Percentiles rank a stretch among this genome's conserved stretches.
Evolutionary conservation across 768 basidiomycete species (phyloP).

Genomic region (Rhizopogon vinicolor): DNA sequence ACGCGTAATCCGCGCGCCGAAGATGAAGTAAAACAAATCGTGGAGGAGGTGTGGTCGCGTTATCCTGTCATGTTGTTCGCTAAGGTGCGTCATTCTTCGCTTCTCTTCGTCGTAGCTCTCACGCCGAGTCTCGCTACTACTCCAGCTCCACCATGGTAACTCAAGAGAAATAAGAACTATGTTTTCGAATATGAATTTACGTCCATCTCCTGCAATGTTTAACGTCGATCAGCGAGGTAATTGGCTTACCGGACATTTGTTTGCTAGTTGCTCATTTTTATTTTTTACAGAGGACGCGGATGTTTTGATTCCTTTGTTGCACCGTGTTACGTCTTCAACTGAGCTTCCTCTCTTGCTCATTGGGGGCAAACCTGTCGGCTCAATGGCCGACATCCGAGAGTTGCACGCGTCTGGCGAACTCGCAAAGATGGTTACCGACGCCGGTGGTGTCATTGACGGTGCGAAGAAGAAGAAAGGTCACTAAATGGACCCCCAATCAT

Average conservation of each 20-base stretch:
- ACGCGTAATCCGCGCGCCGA: slow-evolving; percentile 57
- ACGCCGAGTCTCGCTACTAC: slow-evolving; percentile 2
- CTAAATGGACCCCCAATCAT: neutral
- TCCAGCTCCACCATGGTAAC: slow-evolving; percentile 55
- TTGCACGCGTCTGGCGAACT: slow-evolving; percentile 50
- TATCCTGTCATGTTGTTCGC: slow-evolving; percentile 76
- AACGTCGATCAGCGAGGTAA: slow-evolving; percentile 62
- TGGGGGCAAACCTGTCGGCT: slow-evolving; percentile 55
- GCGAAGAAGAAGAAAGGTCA: slow-evolving; percentile 41
- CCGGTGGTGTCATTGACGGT: slow-evolving; percentile 55
- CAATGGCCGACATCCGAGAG: slow-evolving; percentile 46
- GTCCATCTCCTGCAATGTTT: slow-evolving; percentile 60
- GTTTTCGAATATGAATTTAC: slow-evolving; percentile 50
- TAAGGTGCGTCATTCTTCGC: slow-evolving; percentile 41
- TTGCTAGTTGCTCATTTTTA: neutral
- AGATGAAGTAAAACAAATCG: slow-evolving; percentile 56
- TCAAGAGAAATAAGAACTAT: slow-evolving; percentile 66
- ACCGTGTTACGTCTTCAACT: slow-evolving; percentile 49
- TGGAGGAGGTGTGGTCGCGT: slow-evolving; percentile 63
- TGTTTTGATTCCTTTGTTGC: slow-evolving; percentile 57
- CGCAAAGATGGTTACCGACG: slow-evolving; percentile 39
- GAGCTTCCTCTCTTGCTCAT: slow-evolving; percentile 67
- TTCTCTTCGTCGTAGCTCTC: slow-evolving; percentile 1
- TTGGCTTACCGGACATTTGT: neutral
- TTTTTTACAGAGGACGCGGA: slow-evolving; percentile 48